Evolutionary conservation across 83 land plant species (phyloP), one percentile per base, ranked within the genome.

Genomic region (Diphasiastrum complanatum): DNA sequence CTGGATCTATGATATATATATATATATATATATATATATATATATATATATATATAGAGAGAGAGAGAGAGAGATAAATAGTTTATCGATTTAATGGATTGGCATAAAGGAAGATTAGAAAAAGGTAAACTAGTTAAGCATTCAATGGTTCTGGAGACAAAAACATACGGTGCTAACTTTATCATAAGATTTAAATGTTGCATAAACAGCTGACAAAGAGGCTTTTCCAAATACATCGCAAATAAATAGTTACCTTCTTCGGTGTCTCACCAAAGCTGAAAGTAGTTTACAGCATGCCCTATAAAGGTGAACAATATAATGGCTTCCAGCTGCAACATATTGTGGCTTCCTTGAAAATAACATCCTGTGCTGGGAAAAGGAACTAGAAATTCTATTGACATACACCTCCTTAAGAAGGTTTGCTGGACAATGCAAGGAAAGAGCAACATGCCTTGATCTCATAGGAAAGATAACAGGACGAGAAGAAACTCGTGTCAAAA

Each of bases 381-480:
- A 12, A 5, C 11, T 6, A 16, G 18, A 12, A 22, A 8, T 12
- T 5, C 52, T 49, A 5, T 66, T 25, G 22, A 5, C 33, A 45
- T 58, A n/a, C 56, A 46, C 26, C 25, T 6, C 31, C 57, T 40
- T 60, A 60, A 74, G 68, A 50, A 74, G 18, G 26, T 28, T 40
- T 22, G 66, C 73, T 50, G 77, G 77, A 45, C 59, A 60, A 5
- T 61, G 59, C 45, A 74, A 33, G 12, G 73, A 72, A 27, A 68
- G 40, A 24, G 77, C 77, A n/a, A 74, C 58, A 60, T 61, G 56
- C 28, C 57, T 48, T 32, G 72, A 66, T 31, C 61, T 74, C 77
- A 74, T 67, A 24, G 77, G 72, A 32, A 67, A 74, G 30, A 74
- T 74, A 0, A 61, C 66, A 16, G 62, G 66, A 22, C 77, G 59